Conservation (phyloP, 176 grass and related monocot species). For the Carex pumila region DNA sequence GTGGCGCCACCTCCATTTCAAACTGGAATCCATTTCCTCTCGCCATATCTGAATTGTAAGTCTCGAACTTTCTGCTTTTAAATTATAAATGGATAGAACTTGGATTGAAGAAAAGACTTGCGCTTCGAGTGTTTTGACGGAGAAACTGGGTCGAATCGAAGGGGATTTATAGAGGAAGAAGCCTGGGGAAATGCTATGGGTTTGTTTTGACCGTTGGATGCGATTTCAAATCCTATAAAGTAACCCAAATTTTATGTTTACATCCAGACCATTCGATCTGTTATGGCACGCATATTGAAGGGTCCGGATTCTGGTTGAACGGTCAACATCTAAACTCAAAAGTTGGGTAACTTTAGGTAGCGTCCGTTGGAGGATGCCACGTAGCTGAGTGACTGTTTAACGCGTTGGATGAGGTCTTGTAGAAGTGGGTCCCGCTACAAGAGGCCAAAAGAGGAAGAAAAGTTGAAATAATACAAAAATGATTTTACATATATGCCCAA, state of each 20-base stretch:
- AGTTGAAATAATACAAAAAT: neutral
- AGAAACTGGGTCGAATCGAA: neutral
- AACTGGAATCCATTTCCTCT: neutral
- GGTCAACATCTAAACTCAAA: no score
- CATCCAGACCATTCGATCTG: no score
- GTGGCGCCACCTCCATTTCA: slow-evolving; percentile 24
- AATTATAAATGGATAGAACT: neutral
- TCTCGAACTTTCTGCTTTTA: neutral
- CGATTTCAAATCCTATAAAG: no score
- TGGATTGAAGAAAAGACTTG: neutral
- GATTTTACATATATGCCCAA: neutral
- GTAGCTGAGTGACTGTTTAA: neutral
- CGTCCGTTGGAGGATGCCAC: neutral
- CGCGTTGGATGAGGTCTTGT: neutral
- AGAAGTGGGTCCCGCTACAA: neutral
- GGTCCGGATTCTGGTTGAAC: no score
- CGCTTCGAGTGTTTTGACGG: neutral
- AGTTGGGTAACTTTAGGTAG: no score
- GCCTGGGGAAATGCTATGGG: neutral
- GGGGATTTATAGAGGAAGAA: slow-evolving; percentile 7
- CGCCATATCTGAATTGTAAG: neutral
- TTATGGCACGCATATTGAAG: no score
- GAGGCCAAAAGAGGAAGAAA: neutral
- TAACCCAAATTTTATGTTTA: no score
- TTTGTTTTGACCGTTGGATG: neutral